Base-by-base conservation (phyloP, 2,329 filamentous ascomycete genomes). In the Venturia nashicola region DNA sequence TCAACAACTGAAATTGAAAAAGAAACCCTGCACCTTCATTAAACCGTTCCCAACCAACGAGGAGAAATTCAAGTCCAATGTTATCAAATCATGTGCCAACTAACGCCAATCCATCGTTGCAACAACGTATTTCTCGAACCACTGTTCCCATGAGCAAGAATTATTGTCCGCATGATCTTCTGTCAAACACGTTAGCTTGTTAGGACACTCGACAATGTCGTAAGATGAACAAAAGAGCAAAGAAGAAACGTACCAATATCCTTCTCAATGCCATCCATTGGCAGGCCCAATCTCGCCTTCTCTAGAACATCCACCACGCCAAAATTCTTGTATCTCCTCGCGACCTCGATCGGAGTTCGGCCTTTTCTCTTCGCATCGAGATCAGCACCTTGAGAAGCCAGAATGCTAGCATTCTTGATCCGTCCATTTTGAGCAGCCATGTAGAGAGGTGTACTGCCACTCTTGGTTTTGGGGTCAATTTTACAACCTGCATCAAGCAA, bases 61-160 rank as follows among this genome's bases (percentile, higher is more conserved):
- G 27, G 27, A 27, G 27, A 27, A 27, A 4, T 27, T 27, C 27
- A 27, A 27, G 27, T 27, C 27, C 27, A 4, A 5, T 42, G 4
- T 42, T 16, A 23, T 48, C 44, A 20, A 48, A 1, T 48, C 44
- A 2, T 48, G 20, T 2, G 20, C 44, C 44, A 48, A 1, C n/a
- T 20, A 12, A 48, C 20, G 48, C 51, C 51, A 57, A 20, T 57
- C 51, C 51, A n/a, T 27, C 5, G 14, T 57, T n/a, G 27, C 51
- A 57, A 44, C 59, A 14, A 60, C 23, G n/a, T 60, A 60, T 27
- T 43, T 60, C 39, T 60, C 59, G 36, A 60, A 60, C 59, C 59
- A 44, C 12, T 60, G 39, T 32, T 60, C 42, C 42, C 59, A 60
- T 2, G 36, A 42, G 36, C 36, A 60, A 3, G 20, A 39, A 44